Conservation (phyloP, 2,329 filamentous ascomycete genomes). For the Microascus cirrosus region DNA sequence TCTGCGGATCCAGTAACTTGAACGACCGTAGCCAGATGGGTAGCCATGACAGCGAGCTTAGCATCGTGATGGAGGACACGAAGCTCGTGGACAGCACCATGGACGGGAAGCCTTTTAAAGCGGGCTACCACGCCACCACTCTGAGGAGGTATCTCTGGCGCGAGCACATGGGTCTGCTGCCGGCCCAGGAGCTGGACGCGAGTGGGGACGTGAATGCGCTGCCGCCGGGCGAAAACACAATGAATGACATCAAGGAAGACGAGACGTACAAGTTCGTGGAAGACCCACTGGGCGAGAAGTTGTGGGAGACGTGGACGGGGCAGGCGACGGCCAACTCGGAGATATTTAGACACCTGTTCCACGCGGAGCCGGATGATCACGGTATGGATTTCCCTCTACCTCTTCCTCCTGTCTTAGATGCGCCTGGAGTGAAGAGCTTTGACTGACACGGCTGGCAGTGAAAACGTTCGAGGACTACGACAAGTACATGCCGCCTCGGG, state of each 20-base stretch:
- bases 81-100: conserved; percentile 61
- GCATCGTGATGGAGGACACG: conserved; percentile 80
- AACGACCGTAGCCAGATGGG: conserved; percentile 87
- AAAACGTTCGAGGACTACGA: conserved; percentile 88
- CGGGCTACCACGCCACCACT: conserved; percentile 71
- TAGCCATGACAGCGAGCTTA: conserved; percentile 81
- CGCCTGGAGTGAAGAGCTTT: neutral
- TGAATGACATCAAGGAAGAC: conserved; percentile 45
- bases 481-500: conserved; percentile 57
- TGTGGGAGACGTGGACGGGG: conserved; percentile 59
- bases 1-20: conserved; percentile 82
- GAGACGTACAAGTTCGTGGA: conserved; percentile 56
- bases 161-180: conserved; percentile 77
- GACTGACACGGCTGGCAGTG: conserved; percentile 32
- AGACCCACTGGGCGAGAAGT: conserved; percentile 56
- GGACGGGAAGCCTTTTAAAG: conserved; percentile 66
- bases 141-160: conserved; percentile 77
- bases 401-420: neutral
- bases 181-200: conserved; percentile 59
- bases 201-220: conserved; percentile 60
- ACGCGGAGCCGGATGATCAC: conserved; percentile 79
- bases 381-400: conserved; percentile 32
- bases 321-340: conserved; percentile 62
- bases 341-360: conserved; percentile 70
- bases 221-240: conserved; percentile 54